Percentiles rank a stretch among this genome's conserved stretches.
Conservation (phyloP, 2,329 filamentous ascomycete genomes). For the Beauveria scarabaeidicola region DNA sequence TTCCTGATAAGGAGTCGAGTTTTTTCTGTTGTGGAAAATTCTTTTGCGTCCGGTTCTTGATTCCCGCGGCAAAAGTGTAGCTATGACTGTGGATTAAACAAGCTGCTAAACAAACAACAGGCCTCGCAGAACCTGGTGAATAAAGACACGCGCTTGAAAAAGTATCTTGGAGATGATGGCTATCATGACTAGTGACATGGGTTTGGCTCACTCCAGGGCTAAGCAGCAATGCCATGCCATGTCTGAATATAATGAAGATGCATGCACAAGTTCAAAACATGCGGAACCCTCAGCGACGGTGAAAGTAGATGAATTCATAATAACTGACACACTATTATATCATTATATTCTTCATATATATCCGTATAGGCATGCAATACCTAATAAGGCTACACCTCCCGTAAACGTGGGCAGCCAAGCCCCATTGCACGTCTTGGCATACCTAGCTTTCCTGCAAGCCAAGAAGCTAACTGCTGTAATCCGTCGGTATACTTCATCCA, state of each 20-base stretch:
- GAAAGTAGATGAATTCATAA: too few relatives aligned
- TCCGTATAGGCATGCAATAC: too few relatives aligned
- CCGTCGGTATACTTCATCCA: not conserved
- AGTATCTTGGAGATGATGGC: conserved; percentile 15
- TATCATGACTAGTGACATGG: conserved; percentile 17
- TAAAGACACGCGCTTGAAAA: conserved; percentile 16
- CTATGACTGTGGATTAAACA: too few relatives aligned
- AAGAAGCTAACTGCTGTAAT: not conserved
- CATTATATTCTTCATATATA: too few relatives aligned
- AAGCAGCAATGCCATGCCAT: too few relatives aligned
- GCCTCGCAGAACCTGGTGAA: conserved; percentile 17
- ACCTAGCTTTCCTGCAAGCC: not conserved
- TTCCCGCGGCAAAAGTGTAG: not conserved
- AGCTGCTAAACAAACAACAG: not conserved
- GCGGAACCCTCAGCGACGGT: too few relatives aligned
- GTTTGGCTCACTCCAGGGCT: not conserved
- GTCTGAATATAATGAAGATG: too few relatives aligned
- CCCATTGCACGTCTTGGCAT: not conserved
- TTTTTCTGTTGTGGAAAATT: not conserved
- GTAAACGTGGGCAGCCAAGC: not conserved
- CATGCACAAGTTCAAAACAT: too few relatives aligned
- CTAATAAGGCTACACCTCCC: not conserved
- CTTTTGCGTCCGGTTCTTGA: not conserved
- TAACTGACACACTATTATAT: too few relatives aligned
- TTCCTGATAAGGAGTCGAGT: not conserved